Evolutionary conservation across 2,329 filamentous ascomycete species (phyloP).

Genomic region (Dactylellina cionopaga): DNA sequence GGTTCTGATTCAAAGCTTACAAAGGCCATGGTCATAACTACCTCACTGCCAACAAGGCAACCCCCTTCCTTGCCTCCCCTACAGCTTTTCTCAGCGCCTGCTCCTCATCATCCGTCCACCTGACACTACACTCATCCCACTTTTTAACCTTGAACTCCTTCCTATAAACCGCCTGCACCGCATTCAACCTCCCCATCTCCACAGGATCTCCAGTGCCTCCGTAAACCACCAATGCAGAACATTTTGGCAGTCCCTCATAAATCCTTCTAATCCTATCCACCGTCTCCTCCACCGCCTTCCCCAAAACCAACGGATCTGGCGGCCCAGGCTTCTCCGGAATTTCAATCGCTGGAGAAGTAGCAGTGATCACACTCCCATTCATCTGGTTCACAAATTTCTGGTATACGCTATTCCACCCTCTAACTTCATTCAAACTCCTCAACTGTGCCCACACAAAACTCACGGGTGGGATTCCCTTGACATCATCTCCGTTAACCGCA

Average conservation of each 20-base stretch:
- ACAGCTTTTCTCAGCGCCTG: slow-evolving; percentile 71
- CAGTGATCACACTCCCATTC: slow-evolving; percentile 20
- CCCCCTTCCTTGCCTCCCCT: slow-evolving; percentile 69
- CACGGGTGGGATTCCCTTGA: slow-evolving; percentile 70
- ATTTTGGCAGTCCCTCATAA: slow-evolving; percentile 70
- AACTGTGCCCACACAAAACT: slow-evolving; percentile 75
- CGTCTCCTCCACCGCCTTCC: slow-evolving; percentile 51
- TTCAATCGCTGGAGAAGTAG: slow-evolving; percentile 20
- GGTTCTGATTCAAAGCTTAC: no score
- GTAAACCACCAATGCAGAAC: slow-evolving; percentile 73
- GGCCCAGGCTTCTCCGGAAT: slow-evolving; percentile 19
- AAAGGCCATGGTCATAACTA: slow-evolving; percentile 58
- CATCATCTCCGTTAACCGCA: slow-evolving; percentile 65
- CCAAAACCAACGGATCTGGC: slow-evolving; percentile 28
- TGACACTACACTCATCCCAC: slow-evolving; percentile 73
- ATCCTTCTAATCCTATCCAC: slow-evolving; percentile 66
- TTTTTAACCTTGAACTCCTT: slow-evolving; percentile 73
- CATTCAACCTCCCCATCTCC: slow-evolving; percentile 71
- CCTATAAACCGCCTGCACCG: slow-evolving; percentile 70
- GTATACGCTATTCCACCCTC: slow-evolving; percentile 68
- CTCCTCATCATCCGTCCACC: slow-evolving; percentile 75
- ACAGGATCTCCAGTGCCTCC: slow-evolving; percentile 75
- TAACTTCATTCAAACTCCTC: slow-evolving; percentile 72
- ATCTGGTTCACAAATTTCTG: slow-evolving; percentile 40
- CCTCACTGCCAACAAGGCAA: slow-evolving; percentile 74